phyloP scores from a whole-genome alignment of 805 yeast species.

The Zygosaccharomyces siamensis region DNA sequence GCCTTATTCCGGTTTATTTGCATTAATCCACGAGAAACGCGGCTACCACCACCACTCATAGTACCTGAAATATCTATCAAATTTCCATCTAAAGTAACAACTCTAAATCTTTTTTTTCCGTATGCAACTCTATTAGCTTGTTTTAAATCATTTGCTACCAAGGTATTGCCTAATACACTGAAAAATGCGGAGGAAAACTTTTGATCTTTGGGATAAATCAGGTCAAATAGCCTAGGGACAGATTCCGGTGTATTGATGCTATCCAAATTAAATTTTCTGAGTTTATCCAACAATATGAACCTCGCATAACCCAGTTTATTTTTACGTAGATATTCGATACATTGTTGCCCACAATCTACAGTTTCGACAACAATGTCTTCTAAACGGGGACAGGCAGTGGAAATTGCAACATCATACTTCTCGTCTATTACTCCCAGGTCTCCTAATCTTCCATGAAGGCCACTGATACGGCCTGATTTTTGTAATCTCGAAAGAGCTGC shows the following conservation, averaged over 20 bases:
- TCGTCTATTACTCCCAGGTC: slow-evolving; percentile 89
- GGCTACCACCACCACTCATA: slow-evolving; percentile 91
- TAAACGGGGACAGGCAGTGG: slow-evolving; percentile 88
- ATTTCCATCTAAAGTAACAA: slow-evolving; percentile 89
- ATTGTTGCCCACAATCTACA: slow-evolving; percentile 63
- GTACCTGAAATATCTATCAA: slow-evolving; percentile 91
- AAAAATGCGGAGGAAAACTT: slow-evolving; percentile 84
- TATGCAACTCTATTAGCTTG: slow-evolving; percentile 88
- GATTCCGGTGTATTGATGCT: slow-evolving; percentile 66
- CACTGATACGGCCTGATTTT: slow-evolving; percentile 75
- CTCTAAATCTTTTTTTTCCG: slow-evolving; percentile 74
- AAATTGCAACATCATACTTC: slow-evolving; percentile 84
- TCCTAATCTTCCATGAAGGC: slow-evolving; percentile 88
- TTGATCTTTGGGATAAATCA: slow-evolving; percentile 61
- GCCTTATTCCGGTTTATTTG: slow-evolving; percentile 35
- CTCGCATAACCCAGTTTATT: slow-evolving; percentile 84
- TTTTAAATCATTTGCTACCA: slow-evolving; percentile 71
- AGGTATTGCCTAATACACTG: slow-evolving; percentile 78
- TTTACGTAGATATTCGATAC: slow-evolving; percentile 77
- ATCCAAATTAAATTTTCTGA: slow-evolving; percentile 55
- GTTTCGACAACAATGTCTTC: slow-evolving; percentile 91
- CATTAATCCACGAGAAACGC: slow-evolving; percentile 73
- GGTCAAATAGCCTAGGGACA: slow-evolving; percentile 79
- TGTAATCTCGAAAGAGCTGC: slow-evolving; percentile 63
- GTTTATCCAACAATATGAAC: slow-evolving; percentile 73